Conservation (phyloP, 2,329 filamentous ascomycete genomes). For the Nemania bipapillata region DNA sequence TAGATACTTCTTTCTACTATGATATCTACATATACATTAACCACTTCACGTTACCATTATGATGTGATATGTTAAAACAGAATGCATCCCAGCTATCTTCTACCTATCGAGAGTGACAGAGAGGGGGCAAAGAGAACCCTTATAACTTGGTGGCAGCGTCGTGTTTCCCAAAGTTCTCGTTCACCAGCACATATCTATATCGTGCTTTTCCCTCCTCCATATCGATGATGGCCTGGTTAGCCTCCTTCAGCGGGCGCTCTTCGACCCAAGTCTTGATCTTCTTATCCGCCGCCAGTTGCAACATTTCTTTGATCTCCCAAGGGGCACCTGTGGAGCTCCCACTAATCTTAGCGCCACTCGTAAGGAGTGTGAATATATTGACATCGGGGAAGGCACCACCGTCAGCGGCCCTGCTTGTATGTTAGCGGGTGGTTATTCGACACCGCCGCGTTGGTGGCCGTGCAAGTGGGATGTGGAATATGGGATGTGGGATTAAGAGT, state of each 20-base stretch:
- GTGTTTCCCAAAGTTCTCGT: conserved; percentile 53
- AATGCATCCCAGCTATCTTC: not conserved
- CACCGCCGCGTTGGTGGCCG: not conserved
- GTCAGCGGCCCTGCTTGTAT: conserved; percentile 64
- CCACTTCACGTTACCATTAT: not conserved
- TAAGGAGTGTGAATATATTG: conserved; percentile 67
- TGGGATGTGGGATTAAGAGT: no score
- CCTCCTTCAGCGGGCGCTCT: conserved; percentile 65
- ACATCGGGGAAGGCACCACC: conserved; percentile 59
- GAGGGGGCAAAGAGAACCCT: no score
- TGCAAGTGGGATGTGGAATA: no score
- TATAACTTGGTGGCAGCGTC: conserved; percentile 29
- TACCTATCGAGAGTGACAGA: not conserved
- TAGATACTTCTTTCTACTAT: no score
- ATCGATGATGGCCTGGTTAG: conserved; percentile 67
- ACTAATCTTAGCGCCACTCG: conserved; percentile 63
- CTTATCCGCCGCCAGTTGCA: conserved; percentile 68
- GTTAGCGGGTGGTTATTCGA: conserved; percentile 11
- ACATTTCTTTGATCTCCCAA: conserved; percentile 69
- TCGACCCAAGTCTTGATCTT: conserved; percentile 68
- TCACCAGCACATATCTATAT: conserved; percentile 62
- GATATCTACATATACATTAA: no score
- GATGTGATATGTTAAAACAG: no score
- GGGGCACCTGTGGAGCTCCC: conserved; percentile 64
- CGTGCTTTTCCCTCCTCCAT: conserved; percentile 66